A percentile compares a stretch with the other conserved stretches of the same genome.
Evolutionary conservation across 1,284 basidiomycete species (phyloP).

Genomic region (Ustilago shanxiensis): DNA sequence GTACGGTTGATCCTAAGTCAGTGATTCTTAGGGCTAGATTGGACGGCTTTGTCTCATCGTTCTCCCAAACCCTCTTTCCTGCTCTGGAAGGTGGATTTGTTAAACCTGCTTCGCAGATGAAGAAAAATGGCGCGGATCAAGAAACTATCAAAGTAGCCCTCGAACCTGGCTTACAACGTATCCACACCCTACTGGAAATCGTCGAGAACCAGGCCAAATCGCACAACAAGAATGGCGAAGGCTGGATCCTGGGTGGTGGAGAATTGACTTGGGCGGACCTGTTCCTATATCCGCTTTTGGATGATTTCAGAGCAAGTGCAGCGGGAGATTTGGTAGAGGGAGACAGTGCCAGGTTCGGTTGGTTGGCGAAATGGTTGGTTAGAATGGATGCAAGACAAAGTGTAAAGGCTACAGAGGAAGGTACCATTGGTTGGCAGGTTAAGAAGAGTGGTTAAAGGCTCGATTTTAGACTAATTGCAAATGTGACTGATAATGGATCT

Average conservation of each 20-base stretch:
- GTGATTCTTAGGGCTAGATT: conserved; percentile 17
- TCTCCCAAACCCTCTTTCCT: conserved; percentile 40
- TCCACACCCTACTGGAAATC: conserved; percentile 31
- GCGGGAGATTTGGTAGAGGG: conserved; percentile 16
- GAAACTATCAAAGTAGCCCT: conserved; percentile 42
- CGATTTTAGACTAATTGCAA: too few relatives aligned
- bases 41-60: conserved; percentile 27
- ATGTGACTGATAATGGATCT: too few relatives aligned
- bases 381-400: conserved; percentile 26
- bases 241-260: conserved; percentile 21
- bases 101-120: conserved; percentile 35
- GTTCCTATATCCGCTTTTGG: conserved; percentile 47
- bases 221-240: not conserved
- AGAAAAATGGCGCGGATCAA: conserved; percentile 37
- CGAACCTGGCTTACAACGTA: conserved; percentile 11
- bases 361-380: conserved; percentile 26
- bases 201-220: conserved; percentile 23
- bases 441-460: conserved; percentile 1
- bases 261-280: conserved; percentile 43
- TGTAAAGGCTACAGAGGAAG: conserved; percentile 22
- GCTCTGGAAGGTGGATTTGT: conserved; percentile 37
- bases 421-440: conserved; percentile 13
- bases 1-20: not conserved
- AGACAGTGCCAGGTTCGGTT: conserved; percentile 19
- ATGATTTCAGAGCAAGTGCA: conserved; percentile 31